A percentile compares a stretch with the other conserved stretches of the same genome.
phyloP scores from a whole-genome alignment of 2,329 filamentous ascomycete species.

The Aphanoascus verrucosus region DNA sequence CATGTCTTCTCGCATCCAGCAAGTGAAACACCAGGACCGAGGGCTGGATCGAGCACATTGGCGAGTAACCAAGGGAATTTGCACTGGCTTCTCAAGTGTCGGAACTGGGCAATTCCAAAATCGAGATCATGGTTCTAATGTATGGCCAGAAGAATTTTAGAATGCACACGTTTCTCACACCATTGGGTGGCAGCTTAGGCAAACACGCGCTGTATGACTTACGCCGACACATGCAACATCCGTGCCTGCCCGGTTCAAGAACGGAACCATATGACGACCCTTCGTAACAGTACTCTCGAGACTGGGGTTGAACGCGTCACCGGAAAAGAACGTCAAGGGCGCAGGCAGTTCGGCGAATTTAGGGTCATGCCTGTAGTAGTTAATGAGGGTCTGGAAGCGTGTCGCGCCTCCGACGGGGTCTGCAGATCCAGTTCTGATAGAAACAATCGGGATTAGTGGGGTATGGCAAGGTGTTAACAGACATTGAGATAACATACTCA shows the following conservation, averaged over 20 bases:
- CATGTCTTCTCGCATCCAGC: constrained; percentile 64
- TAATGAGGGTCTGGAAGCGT: constrained; percentile 67
- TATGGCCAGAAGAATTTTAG: too few species aligned
- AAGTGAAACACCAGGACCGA: constrained; percentile 64
- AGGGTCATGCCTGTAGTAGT: constrained; percentile 58
- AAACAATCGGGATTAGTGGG: not conserved
- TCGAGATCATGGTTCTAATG: constrained; percentile 78
- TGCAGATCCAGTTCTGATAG: constrained; percentile 47
- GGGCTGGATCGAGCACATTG: constrained; percentile 73
- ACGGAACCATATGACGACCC: constrained; percentile 78
- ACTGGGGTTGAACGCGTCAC: constrained; percentile 86
- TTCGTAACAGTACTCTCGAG: constrained; percentile 84
- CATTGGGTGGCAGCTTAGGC: too few species aligned
- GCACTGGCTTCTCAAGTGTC: constrained; percentile 61
- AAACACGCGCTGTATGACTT: constrained; percentile 37
- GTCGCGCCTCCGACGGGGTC: constrained; percentile 75
- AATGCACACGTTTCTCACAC: not conserved
- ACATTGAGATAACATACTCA: constrained; percentile 39
- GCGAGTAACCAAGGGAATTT: constrained; percentile 82
- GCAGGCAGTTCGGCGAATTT: constrained; percentile 53
- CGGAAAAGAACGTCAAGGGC: constrained; percentile 73
- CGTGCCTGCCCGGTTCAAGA: constrained; percentile 67
- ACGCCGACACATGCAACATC: constrained; percentile 74
- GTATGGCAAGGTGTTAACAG: not conserved
- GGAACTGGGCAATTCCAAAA: constrained; percentile 75